Evolutionary conservation across 371 early-diverging fungal genomes (phyloP).

Genomic region (Mucor velutinosus): DNA sequence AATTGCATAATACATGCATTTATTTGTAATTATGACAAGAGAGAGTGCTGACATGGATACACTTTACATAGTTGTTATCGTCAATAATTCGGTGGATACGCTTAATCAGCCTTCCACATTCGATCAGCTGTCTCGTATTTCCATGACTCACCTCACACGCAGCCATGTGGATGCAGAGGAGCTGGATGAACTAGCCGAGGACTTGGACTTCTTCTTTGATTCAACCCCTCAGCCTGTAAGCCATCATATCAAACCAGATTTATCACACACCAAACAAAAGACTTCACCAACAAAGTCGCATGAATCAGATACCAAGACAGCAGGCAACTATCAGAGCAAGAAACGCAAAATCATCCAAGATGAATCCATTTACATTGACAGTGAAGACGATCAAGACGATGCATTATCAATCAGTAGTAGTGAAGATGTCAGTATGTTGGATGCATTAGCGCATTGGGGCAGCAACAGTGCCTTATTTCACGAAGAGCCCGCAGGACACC

Average conservation of each 20-base stretch:
- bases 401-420: constrained; percentile 23
- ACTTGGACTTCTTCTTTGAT: constrained; percentile 20
- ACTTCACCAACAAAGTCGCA: neutral
- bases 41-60: neutral
- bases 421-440: constrained; percentile 17
- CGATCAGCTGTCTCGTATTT: constrained; percentile 7
- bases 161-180: neutral
- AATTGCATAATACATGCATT: neutral
- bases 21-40: neutral
- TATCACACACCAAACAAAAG: neutral
- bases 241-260: neutral
- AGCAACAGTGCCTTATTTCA: neutral
- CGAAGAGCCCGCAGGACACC: neutral
- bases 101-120: neutral
- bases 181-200: neutral
- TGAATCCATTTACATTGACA: constrained; percentile 14
- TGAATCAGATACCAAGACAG: neutral
- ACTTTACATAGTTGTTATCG: neutral
- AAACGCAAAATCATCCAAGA: constrained; percentile 13
- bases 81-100: neutral
- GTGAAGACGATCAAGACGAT: constrained; percentile 14
- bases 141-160: neutral
- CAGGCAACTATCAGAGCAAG: neutral
- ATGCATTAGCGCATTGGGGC: constrained; percentile 18
- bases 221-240: constrained; percentile 3